A percentile compares a stretch with the other conserved stretches of the same genome.
Evolutionary conservation across 331 rosid species (phyloP).

Genomic region (Malus hybrid): DNA sequence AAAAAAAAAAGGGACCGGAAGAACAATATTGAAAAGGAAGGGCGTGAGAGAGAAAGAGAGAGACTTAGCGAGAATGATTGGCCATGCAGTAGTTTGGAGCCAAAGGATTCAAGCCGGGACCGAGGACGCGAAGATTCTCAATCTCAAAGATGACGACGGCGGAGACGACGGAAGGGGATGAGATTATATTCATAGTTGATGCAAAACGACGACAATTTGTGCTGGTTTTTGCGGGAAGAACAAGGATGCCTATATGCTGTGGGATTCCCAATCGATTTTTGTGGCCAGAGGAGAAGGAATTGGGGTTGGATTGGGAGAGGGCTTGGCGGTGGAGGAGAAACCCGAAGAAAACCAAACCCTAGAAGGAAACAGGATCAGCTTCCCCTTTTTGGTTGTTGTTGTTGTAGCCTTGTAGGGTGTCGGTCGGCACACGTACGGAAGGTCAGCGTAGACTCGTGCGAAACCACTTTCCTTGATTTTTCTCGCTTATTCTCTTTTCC

Average conservation of each 20-base stretch:
- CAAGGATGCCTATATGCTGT: not conserved
- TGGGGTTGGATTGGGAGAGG: not conserved
- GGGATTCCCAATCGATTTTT: not conserved
- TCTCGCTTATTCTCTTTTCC: not conserved
- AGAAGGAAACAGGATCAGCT: not conserved
- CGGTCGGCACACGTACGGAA: conserved; percentile 55
- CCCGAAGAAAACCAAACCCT: not conserved
- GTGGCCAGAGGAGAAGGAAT: not conserved
- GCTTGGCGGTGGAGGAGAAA: not conserved
- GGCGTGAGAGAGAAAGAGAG: not conserved
- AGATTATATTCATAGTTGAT: conserved; percentile 39
- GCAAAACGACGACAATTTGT: conserved; percentile 6
- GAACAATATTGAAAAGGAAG: no score
- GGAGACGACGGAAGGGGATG: conserved; percentile 17
- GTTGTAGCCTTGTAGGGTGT: conserved; percentile 22
- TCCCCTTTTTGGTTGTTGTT: not conserved
- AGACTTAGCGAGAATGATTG: conserved; percentile 75
- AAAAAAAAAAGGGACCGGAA: not conserved
- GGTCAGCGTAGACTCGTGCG: conserved; percentile 41
- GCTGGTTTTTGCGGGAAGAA: not conserved
- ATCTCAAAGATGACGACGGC: conserved; percentile 19
- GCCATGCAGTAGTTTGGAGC: conserved; percentile 68
- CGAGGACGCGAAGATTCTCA: conserved; percentile 75
- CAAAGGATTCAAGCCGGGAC: conserved; percentile 98
- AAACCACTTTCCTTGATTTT: conserved; percentile 11